phyloP scores from a whole-genome alignment of 2,329 filamentous ascomycete species.

The Rhinocladiella similis region DNA sequence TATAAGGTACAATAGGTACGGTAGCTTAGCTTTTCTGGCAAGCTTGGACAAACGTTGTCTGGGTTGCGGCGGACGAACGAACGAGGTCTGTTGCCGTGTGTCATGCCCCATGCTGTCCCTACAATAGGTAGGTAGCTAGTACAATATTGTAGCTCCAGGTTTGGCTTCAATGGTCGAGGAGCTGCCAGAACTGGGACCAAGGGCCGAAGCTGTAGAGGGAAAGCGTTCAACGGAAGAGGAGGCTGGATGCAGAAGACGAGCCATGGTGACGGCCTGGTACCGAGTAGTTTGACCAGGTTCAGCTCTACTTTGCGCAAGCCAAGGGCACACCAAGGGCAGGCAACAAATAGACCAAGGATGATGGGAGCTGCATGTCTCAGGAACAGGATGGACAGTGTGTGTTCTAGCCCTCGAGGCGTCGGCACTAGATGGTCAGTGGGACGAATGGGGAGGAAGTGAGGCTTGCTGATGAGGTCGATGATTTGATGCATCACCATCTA shows the following conservation, averaged over 20 bases:
- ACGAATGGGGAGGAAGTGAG: neutral
- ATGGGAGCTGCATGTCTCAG: neutral
- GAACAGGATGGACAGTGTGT: neutral
- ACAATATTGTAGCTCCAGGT: no score
- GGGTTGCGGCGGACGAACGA: no score
- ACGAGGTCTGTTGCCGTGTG: no score
- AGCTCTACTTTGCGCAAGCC: neutral
- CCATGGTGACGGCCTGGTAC: neutral
- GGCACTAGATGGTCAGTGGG: neutral
- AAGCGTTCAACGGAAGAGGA: neutral
- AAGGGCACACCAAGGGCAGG: neutral
- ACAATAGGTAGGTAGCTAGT: no score
- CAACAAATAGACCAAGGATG: neutral
- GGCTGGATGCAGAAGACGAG: neutral
- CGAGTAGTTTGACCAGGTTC: neutral
- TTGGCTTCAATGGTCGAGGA: neutral
- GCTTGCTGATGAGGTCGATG: neutral
- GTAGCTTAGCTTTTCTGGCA: no score
- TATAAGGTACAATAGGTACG: no score
- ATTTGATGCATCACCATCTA: neutral
- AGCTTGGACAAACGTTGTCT: no score
- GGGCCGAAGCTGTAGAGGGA: neutral
- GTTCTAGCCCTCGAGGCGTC: neutral
- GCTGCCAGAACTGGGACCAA: neutral
- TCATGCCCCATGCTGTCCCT: no score